phyloP scores from a whole-genome alignment of 768 basidiomycete species.

The Pilatotrama ljubarskyi region DNA sequence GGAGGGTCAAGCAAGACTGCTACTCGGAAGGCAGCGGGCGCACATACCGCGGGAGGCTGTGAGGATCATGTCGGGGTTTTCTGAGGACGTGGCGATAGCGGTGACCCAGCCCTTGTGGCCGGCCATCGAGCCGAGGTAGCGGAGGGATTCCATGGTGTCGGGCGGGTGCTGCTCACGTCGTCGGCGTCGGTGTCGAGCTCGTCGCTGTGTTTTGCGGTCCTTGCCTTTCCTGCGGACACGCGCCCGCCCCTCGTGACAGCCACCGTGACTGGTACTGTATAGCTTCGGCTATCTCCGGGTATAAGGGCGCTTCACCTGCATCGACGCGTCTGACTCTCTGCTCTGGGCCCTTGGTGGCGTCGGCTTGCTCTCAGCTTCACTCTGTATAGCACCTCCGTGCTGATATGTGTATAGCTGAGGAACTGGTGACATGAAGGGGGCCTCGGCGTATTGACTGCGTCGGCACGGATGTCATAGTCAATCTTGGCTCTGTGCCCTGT shows the following conservation, averaged over 20 bases:
- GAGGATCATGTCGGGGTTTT: constrained; percentile 99
- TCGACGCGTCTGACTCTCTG: constrained; percentile 84
- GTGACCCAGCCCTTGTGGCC: constrained; percentile 99
- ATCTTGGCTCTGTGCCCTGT: no score
- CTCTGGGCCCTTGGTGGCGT: neutral
- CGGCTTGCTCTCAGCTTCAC: neutral
- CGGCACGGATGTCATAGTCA: no score
- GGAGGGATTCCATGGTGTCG: constrained; percentile 63
- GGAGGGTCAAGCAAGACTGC: constrained; percentile 11
- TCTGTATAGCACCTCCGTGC: no score
- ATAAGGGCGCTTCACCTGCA: constrained; percentile 61
- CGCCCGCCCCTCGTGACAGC: constrained; percentile 48
- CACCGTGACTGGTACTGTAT: constrained; percentile 63
- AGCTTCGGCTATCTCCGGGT: constrained; percentile 39
- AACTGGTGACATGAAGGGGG: no score
- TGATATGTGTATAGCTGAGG: no score
- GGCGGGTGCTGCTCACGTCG: constrained; percentile 23
- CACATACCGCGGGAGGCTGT: constrained; percentile 91
- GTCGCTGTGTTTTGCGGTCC: constrained; percentile 25
- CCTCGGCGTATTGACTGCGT: no score
- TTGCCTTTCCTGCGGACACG: constrained; percentile 24
- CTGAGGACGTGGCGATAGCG: constrained; percentile 95
- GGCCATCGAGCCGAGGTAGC: constrained; percentile 87
- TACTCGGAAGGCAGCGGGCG: constrained; percentile 25
- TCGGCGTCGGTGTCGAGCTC: constrained; percentile 35